A percentile compares a stretch with the other conserved stretches of the same genome.
Conservation (phyloP, 2,329 filamentous ascomycete genomes). For the Fusarium napiforme region DNA sequence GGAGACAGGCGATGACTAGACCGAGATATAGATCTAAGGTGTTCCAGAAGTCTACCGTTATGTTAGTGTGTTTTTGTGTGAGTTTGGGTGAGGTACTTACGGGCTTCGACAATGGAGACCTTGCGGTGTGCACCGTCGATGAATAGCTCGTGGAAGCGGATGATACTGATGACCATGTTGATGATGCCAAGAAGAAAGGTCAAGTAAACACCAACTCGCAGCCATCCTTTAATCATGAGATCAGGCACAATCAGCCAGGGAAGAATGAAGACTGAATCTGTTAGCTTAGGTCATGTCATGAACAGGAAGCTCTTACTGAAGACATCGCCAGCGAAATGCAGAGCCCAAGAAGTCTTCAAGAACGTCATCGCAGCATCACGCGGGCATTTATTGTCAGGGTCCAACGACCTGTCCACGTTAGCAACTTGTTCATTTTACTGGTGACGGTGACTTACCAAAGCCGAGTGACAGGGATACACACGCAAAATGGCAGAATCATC, state of each 20-base stretch:
- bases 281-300: background rate
- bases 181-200: conserved; percentile 26
- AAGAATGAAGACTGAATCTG: background rate
- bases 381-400: accelerated
- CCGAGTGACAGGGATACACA: conserved; percentile 12
- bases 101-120: background rate
- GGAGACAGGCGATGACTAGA: conserved; percentile 21
- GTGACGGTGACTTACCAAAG: background rate
- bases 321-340: conserved; percentile 26
- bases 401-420: background rate
- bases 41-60: conserved; percentile 10
- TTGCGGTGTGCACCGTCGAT: background rate
- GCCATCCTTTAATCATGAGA: conserved; percentile 16
- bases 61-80: accelerated
- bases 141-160: conserved; percentile 18
- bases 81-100: background rate
- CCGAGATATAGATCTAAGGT: conserved; percentile 18
- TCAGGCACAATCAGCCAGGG: conserved; percentile 20
- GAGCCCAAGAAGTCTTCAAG: conserved; percentile 6
- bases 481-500: background rate
- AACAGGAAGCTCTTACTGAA: background rate
- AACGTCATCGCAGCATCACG: background rate
- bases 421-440: accelerated
- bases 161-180: conserved; percentile 11
- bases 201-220: conserved; percentile 6